Evolutionary conservation across 2,329 filamentous ascomycete genomes (phyloP), one percentile per base, ranked within the genome.

Genomic region (Sporothrix humicola): DNA sequence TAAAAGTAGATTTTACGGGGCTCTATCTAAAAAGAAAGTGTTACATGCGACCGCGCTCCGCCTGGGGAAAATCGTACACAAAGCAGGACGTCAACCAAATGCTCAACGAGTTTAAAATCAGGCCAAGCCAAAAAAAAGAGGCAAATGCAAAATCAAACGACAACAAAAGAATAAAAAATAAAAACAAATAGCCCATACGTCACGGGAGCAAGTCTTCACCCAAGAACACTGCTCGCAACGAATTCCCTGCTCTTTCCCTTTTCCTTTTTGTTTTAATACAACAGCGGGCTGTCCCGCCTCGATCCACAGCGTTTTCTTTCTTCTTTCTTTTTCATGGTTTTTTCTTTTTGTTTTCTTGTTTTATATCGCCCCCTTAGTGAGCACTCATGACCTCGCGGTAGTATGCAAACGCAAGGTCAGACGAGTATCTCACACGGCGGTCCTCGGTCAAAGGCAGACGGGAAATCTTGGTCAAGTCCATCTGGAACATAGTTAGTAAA

Each of bases 371-470:
- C 8, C 44, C 10, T 68, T 46, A 76, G 8, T 73, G 74, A 8
- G 82, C 82, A 8, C 83, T 87, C 87, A 91, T 89, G 56, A 92
- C 84, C 73, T 87, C 87, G 74, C 86, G 85, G 80, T 93, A 94
- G 78, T 93, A 93, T 72, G 87, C 87, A 77, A 91, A 85, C 76
- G 91, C 91, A 77, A 94, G 84, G 75, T 92, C 89, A 48, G 90
- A 87, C 9, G 92, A 91, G 80, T 95, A 92, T 77, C 88, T 86
- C 74, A 94, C 82, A 77, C 92, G 88, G 54, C 89, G 87, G 80
- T 95, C 92, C 77, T 93, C 91, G 4, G 92, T 93, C 71, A 95
- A 83, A 1, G 90, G 90, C 52, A 92, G 81, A 68, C 85, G 84
- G 46, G 92, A 82, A 46, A 92, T 85, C 71, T 84, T 83, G 13